Conservation (phyloP, 345 rosid species). For the Psidium guajava region DNA sequence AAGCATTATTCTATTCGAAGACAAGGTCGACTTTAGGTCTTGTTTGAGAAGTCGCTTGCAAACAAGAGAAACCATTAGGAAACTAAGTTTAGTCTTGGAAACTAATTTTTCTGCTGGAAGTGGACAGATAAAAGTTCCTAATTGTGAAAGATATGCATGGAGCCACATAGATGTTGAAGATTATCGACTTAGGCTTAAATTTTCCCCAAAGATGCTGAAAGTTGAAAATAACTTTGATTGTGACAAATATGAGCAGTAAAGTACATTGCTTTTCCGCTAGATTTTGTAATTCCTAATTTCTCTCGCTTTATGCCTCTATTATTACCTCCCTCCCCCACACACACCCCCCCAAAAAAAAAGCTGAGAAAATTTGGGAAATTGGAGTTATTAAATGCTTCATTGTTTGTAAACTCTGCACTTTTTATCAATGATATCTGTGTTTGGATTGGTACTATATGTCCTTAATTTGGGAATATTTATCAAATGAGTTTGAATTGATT, state of each 20-base stretch:
- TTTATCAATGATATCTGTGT: not conserved
- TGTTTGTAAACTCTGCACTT: not conserved
- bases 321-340: too few relatives aligned
- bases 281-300: not conserved
- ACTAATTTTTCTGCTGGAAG: not conserved
- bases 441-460: not conserved
- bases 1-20: not conserved
- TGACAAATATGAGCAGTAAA: not conserved
- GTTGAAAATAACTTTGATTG: not conserved
- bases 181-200: not conserved
- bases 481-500: not conserved
- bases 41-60: not conserved
- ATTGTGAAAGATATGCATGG: not conserved
- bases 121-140: not conserved
- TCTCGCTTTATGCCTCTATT: not conserved
- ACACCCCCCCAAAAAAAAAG: not conserved
- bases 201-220: not conserved
- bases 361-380: not conserved
- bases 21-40: not conserved
- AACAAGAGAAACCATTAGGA: not conserved
- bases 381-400: not conserved
- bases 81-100: not conserved
- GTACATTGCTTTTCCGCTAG: not conserved
- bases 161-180: not conserved
- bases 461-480: not conserved